phyloP scores from a whole-genome alignment of 192 early-diverging fungal species.

The Coemansia sp. region DNA sequence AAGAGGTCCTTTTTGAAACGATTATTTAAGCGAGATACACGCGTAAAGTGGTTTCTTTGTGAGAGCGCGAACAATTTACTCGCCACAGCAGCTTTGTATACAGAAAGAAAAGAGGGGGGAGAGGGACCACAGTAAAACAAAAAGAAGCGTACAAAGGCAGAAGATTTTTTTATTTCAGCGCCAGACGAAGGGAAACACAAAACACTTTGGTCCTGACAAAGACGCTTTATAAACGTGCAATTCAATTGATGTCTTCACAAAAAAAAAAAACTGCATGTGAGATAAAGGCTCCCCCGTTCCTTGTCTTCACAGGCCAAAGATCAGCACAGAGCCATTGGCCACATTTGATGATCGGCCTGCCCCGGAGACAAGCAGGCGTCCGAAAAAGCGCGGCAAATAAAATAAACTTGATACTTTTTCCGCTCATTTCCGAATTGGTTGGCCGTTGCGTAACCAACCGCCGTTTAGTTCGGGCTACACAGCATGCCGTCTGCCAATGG shows the following conservation, averaged over 20 bases:
- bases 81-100: neutral
- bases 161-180: neutral
- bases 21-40: too few species aligned
- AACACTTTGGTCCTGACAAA: neutral
- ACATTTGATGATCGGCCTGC: neutral
- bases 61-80: neutral
- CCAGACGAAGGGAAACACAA: neutral
- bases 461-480: neutral
- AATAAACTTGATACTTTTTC: neutral
- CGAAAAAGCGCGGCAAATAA: neutral
- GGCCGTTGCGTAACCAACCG: neutral
- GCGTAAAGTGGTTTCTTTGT: too few species aligned
- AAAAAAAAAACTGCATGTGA: neutral
- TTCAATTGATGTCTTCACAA: neutral
- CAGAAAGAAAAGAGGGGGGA: constrained; percentile 2
- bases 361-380: neutral
- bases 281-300: neutral
- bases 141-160: neutral
- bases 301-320: neutral
- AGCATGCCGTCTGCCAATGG: neutral
- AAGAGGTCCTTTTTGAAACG: neutral
- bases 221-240: neutral
- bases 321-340: neutral
- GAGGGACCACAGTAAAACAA: neutral
- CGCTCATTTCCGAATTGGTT: neutral